Conservation (phyloP, 345 rosid genomes). For the Arabis hirsuta region DNA sequence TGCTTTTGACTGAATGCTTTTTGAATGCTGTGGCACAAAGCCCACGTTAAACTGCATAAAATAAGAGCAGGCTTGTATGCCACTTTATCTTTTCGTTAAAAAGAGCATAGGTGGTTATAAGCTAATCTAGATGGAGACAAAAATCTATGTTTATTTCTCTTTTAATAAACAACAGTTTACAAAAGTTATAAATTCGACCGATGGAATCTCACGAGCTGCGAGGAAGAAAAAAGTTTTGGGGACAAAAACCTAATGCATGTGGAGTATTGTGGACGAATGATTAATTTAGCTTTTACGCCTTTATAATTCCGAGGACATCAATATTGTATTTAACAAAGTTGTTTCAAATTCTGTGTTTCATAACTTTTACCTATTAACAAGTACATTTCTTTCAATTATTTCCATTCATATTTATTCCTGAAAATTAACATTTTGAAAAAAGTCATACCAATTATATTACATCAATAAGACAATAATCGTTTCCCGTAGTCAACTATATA, state of each 20-base stretch:
- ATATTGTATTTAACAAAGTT: constrained; percentile 21
- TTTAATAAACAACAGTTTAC: constrained; percentile 14
- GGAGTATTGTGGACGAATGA: constrained; percentile 41
- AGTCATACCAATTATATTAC: constrained; percentile 37
- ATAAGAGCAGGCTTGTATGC: constrained; percentile 35
- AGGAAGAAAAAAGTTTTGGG: constrained; percentile 41
- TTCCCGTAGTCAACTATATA: constrained; percentile 30
- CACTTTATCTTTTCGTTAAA: constrained; percentile 33
- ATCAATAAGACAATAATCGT: constrained; percentile 37
- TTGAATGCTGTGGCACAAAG: not conserved
- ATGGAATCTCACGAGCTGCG: constrained; percentile 45
- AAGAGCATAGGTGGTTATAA: constrained; percentile 9
- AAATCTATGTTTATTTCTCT: constrained; percentile 3
- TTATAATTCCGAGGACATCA: constrained; percentile 6
- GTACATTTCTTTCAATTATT: constrained; percentile 11
- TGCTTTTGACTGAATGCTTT: not conserved
- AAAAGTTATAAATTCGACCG: constrained; percentile 29
- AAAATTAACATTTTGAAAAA: constrained; percentile 4
- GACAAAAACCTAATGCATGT: constrained; percentile 38
- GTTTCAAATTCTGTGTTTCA: constrained; percentile 22
- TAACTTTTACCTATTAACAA: constrained; percentile 12
- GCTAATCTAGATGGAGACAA: constrained; percentile 1
- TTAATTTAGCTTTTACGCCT: constrained; percentile 32
- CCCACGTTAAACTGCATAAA: constrained; percentile 14
- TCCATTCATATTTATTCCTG: not conserved